Evolutionary conservation across 1,284 basidiomycete genomes (phyloP), one percentile per base, ranked within the genome.

Genomic region (Pyrrhoderma noxium): DNA sequence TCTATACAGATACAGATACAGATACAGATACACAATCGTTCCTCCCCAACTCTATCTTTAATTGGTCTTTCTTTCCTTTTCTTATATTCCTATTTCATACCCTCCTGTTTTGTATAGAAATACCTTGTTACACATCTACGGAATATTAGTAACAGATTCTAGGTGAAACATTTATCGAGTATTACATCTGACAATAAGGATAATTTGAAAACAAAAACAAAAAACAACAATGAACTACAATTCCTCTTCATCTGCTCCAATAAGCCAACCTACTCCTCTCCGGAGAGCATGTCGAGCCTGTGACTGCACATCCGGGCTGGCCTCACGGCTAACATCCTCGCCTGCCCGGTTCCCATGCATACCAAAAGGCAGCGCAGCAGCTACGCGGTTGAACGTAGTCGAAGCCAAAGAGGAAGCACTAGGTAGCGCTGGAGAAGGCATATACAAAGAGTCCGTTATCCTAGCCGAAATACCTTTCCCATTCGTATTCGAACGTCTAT

Each of bases 211-310:
- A 31, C 11, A 31, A 31, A 31, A 11, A 31, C 11, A 31, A 5
- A 11, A 5, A 5, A 31, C 11, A 31, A 5, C 11, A 31, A 5
- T 14, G 22, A 27, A 19, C 38, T 38, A 56, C 35, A 56, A 14
- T 42, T 56, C 54, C 39, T 71, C 69, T 31, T 79, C 80, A 51
- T 91, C 88, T 16, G 82, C 85, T 34, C 89, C 90, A 57, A 93
- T 84, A 25, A 93, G 70, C 89, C 89, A 93, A 7, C 89, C 89
- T 46, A 93, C 85, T 11, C 89, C 90, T 61, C 83, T 82, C 44
- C 86, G 84, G 35, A 93, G 65, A 16, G 79, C 85, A 36, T 82
- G 77, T 41, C 78, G 79, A 8, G 89, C 86, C 57, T 87, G 83
- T 3, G 73, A 67, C 14, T 83, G 81, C 19, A 89, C 80, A 51